Evolutionary conservation across 75 land plant species (phyloP).

Genomic region (Adiantum capillusveneris): DNA sequence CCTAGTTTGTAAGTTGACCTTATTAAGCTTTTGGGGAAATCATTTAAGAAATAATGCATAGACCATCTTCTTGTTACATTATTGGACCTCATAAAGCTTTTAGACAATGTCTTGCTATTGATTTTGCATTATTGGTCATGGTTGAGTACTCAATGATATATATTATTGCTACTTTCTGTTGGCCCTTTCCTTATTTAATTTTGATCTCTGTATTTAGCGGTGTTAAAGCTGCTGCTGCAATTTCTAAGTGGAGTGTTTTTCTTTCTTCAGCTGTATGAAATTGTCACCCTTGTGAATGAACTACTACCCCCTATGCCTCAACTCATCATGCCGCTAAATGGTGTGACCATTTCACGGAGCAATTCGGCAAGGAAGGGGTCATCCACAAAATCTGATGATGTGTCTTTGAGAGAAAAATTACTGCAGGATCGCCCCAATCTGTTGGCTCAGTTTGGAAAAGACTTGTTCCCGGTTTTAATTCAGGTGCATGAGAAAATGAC

Average conservation of each 20-base stretch:
- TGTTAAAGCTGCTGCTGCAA: no score
- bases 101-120: no score
- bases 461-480: conserved; percentile 80
- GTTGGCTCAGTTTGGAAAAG: conserved; percentile 72
- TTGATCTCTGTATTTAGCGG: no score
- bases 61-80: no score
- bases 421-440: conserved; percentile 86
- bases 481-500: conserved; percentile 43
- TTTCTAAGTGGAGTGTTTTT: background rate
- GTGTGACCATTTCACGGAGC: conserved; percentile 10
- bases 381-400: conserved; percentile 2
- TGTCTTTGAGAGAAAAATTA: conserved; percentile 49
- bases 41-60: no score
- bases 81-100: no score
- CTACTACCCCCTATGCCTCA: conserved; percentile 83
- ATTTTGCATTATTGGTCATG: no score
- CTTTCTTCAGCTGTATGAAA: conserved; percentile 61
- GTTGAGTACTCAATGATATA: no score
- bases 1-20: no score
- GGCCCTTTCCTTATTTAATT: no score
- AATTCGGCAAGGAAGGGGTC: conserved; percentile 16
- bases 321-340: conserved; percentile 14
- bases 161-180: no score
- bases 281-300: conserved; percentile 89
- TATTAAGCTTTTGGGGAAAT: no score